These are phyloP conservation scores for Plantago elongata DNA, from an alignment of 257 asterid genomes.

Conservation along the genomic window DNA sequence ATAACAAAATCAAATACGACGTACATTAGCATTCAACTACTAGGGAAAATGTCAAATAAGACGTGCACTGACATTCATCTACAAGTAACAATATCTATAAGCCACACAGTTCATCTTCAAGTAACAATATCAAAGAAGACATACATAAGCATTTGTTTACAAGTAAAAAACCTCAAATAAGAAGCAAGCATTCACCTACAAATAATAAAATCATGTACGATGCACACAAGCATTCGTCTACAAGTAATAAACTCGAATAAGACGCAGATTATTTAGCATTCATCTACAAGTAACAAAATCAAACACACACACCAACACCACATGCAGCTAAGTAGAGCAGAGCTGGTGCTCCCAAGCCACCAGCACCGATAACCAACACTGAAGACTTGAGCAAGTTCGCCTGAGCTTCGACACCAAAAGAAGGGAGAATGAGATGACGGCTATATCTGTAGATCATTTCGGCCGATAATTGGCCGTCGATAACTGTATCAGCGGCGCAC, in stretches of 20 bases:
- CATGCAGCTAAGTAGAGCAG: constrained; percentile 88
- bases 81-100: too few relatives aligned
- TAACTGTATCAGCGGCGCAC: constrained; percentile 6
- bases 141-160: too few relatives aligned
- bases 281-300: background rate
- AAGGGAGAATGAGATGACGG: constrained; percentile 89
- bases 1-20: too few relatives aligned
- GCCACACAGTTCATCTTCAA: too few relatives aligned
- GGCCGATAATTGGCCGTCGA: constrained; percentile 41
- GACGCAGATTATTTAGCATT: too few relatives aligned
- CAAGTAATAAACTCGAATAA: too few relatives aligned
- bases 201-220: background rate
- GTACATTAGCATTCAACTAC: too few relatives aligned
- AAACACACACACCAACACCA: constrained; percentile 43
- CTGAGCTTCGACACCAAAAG: constrained; percentile 81
- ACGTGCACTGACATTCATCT: too few relatives aligned
- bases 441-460: constrained; percentile 83
- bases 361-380: constrained; percentile 91
- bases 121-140: too few relatives aligned
- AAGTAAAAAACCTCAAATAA: too few relatives aligned
- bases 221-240: background rate
- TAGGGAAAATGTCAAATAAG: too few relatives aligned
- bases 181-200: too few relatives aligned
- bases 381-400: constrained; percentile 72
- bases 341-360: constrained; percentile 96